phyloP scores from a whole-genome alignment of 176 grass and related monocot species.

The Bothriochloa decipiens region DNA sequence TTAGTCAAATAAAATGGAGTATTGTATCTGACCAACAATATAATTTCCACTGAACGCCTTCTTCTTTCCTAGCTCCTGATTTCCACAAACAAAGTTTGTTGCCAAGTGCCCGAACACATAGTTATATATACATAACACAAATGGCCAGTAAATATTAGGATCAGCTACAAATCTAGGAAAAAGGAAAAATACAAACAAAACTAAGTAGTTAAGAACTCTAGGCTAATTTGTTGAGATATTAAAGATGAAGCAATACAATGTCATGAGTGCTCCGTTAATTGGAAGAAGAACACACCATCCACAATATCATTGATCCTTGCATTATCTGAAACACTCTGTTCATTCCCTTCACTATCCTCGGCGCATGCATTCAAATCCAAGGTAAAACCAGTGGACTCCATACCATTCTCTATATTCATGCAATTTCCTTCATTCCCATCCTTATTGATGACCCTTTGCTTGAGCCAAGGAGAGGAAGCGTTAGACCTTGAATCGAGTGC shows the following conservation, averaged over 20 bases:
- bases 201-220: conserved; percentile 7
- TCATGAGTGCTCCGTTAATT: conserved; percentile 44
- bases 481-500: conserved; percentile 47
- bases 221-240: conserved; percentile 12
- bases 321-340: conserved; percentile 29
- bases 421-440: conserved; percentile 24
- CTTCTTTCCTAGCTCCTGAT: conserved; percentile 1
- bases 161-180: conserved; percentile 6
- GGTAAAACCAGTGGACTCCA: conserved; percentile 36
- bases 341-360: conserved; percentile 31
- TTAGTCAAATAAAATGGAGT: not conserved
- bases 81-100: not conserved
- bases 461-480: conserved; percentile 49
- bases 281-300: conserved; percentile 70
- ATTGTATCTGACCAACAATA: not conserved
- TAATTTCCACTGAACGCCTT: not conserved
- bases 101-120: not conserved
- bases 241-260: conserved; percentile 19
- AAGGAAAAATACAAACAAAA: not conserved
- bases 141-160: not conserved
- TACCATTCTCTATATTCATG: conserved; percentile 26
- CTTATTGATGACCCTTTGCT: conserved; percentile 41
- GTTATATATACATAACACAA: conserved; percentile 11
- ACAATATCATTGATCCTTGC: conserved; percentile 48
- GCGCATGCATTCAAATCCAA: conserved; percentile 80